These are phyloP conservation scores for Diaporthe vaccinii DNA, from an alignment of 2,329 filamentous ascomycete genomes.

Conservation along the genomic window DNA sequence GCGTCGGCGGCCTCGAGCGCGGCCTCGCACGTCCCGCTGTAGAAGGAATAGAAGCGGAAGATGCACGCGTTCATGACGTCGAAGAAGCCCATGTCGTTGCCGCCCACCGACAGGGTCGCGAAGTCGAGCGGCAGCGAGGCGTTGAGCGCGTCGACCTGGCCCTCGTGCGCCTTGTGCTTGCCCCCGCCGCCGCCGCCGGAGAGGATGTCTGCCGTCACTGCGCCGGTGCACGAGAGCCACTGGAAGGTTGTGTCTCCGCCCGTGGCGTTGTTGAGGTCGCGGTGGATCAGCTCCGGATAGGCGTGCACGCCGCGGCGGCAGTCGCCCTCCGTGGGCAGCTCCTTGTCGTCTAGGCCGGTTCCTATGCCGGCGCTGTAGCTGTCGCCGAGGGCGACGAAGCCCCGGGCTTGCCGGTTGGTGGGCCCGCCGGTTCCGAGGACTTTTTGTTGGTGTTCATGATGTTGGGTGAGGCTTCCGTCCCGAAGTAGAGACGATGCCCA, in stretches of 20 bases:
- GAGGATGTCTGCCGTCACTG: conserved; percentile 57
- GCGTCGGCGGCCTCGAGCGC: conserved; percentile 54
- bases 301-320: conserved; percentile 58
- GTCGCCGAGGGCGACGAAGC: conserved; percentile 60
- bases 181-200: conserved; percentile 45
- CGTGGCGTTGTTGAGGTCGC: conserved; percentile 51
- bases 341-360: conserved; percentile 56
- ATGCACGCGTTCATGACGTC: conserved; percentile 64
- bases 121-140: conserved; percentile 55
- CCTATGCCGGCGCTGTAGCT: conserved; percentile 64
- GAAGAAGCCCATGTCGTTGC: conserved; percentile 65
- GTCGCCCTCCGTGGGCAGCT: conserved; percentile 48
- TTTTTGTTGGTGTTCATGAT: conserved; percentile 25
- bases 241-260: conserved; percentile 53
- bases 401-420: conserved; percentile 40
- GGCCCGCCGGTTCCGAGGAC: conserved; percentile 17
- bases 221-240: conserved; percentile 62
- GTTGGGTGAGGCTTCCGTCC: not conserved
- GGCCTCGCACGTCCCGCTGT: conserved; percentile 59
- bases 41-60: conserved; percentile 63
- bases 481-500: not conserved
- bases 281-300: conserved; percentile 57
- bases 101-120: conserved; percentile 61
- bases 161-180: conserved; percentile 41
- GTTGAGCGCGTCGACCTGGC: conserved; percentile 60